phyloP scores from a whole-genome alignment of 1,284 basidiomycete genomes.

The Fomitopsis betulina region DNA sequence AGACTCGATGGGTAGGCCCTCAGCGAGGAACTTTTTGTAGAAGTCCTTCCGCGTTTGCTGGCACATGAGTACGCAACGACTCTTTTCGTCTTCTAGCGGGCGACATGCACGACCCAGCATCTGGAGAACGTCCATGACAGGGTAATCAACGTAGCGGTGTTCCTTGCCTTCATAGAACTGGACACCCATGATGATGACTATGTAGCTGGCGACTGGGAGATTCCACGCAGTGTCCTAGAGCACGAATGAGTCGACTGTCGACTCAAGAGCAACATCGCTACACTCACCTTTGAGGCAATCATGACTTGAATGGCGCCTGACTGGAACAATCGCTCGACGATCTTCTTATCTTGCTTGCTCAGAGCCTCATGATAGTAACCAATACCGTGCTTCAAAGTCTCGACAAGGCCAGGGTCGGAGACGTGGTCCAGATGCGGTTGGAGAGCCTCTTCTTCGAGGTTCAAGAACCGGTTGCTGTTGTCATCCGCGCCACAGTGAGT shows the following conservation, averaged over 20 bases:
- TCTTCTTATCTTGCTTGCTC: constrained; percentile 86
- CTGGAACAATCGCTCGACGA: constrained; percentile 91
- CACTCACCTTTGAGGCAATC: constrained; percentile 82
- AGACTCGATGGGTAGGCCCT: constrained; percentile 97
- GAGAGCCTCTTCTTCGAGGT: constrained; percentile 81
- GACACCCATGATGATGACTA: constrained; percentile 99
- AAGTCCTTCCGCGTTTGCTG: constrained; percentile 97
- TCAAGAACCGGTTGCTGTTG: constrained; percentile 83
- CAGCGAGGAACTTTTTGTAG: constrained; percentile 97
- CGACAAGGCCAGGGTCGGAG: constrained; percentile 73
- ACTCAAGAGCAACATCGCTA: constrained; percentile 1
- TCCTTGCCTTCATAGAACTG: constrained; percentile 96
- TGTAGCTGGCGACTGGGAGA: constrained; percentile 88
- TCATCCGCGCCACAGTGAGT: constrained; percentile 89
- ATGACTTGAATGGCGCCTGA: constrained; percentile 94
- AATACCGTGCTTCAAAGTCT: constrained; percentile 86
- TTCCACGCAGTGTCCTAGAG: constrained; percentile 91
- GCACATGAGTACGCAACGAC: constrained; percentile 93
- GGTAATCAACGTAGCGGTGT: constrained; percentile 96
- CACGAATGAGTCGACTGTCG: neutral
- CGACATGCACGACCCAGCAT: constrained; percentile 98
- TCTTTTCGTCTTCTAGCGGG: constrained; percentile 80
- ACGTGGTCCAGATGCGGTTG: constrained; percentile 88
- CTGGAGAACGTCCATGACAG: constrained; percentile 95
- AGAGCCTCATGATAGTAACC: constrained; percentile 97